Conservation (phyloP, 2,329 filamentous ascomycete genomes). For the Pseudogymnoascus sp. region DNA sequence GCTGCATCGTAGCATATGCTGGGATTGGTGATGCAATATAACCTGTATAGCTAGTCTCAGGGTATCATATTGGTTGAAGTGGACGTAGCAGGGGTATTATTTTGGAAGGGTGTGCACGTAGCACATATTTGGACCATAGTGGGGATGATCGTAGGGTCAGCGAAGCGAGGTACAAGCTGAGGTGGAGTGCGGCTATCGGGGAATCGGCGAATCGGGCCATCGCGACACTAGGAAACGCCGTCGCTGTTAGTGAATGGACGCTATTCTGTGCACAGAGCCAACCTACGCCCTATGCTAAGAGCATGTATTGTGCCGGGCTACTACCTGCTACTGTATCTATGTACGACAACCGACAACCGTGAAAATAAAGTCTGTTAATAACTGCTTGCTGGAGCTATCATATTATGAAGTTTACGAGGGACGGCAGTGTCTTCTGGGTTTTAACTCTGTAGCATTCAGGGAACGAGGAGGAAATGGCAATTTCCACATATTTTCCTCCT, state of each 20-base stretch:
- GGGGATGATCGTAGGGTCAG: too few relatives aligned
- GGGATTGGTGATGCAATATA: not conserved
- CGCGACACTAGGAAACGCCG: not conserved
- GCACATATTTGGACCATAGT: too few relatives aligned
- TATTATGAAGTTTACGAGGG: not conserved
- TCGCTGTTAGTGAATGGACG: not conserved
- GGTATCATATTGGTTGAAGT: not conserved
- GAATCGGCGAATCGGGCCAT: not conserved
- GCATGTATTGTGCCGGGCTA: not conserved
- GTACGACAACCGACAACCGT: too few relatives aligned
- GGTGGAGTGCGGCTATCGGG: not conserved
- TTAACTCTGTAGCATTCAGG: not conserved
- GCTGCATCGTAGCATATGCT: not conserved
- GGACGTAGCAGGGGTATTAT: not conserved
- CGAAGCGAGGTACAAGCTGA: not conserved
- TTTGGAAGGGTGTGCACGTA: too few relatives aligned
- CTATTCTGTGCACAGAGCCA: not conserved
- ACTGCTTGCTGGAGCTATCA: not conserved
- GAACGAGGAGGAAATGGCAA: not conserved
- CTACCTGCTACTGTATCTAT: not conserved
- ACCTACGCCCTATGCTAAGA: not conserved
- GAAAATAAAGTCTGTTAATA: not conserved
- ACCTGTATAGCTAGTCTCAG: not conserved
- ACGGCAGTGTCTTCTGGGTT: not conserved
- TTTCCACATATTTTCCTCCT: not conserved